phyloP scores from a whole-genome alignment of 495 filamentous ascomycete genomes.

The Penicillium herquei region DNA sequence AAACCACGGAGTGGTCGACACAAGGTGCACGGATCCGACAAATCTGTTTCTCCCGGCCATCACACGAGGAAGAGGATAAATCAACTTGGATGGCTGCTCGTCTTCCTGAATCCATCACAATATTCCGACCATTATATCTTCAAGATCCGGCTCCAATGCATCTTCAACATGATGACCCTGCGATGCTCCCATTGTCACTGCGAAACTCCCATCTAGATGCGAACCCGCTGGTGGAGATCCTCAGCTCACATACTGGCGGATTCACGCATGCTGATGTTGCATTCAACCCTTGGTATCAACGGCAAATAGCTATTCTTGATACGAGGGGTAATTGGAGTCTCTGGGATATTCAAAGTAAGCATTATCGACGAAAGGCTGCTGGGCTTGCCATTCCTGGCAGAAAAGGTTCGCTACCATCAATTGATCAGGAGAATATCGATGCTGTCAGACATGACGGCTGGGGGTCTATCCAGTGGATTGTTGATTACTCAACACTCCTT shows the following conservation, averaged over 20 bases:
- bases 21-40: slow-evolving; percentile 60
- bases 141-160: slow-evolving; percentile 27
- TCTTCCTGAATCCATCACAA: slow-evolving; percentile 50
- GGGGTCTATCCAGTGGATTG: slow-evolving; percentile 50
- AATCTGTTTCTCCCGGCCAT: slow-evolving; percentile 59
- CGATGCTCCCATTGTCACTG: slow-evolving; percentile 9
- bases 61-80: slow-evolving; percentile 32
- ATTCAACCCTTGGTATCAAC: slow-evolving; percentile 73
- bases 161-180: slow-evolving; percentile 19
- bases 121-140: slow-evolving; percentile 58
- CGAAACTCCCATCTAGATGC: slow-evolving; percentile 56
- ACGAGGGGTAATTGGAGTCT: slow-evolving; percentile 70
- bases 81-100: slow-evolving; percentile 64
- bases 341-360: slow-evolving; percentile 61
- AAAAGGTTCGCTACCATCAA: slow-evolving; percentile 31
- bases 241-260: slow-evolving; percentile 52
- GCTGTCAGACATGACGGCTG: slow-evolving; percentile 47
- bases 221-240: slow-evolving; percentile 59
- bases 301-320: slow-evolving; percentile 73
- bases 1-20: slow-evolving; percentile 55
- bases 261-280: slow-evolving; percentile 65
- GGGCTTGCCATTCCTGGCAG: slow-evolving; percentile 24
- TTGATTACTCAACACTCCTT: slow-evolving; percentile 42
- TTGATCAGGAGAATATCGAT: slow-evolving; percentile 20
- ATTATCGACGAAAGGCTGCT: slow-evolving; percentile 29